Percentiles rank a stretch among this genome's conserved stretches.
Conservation (phyloP, 2,329 filamentous ascomycete species). For the Nothophaeocryptopus gaeumannii region DNA sequence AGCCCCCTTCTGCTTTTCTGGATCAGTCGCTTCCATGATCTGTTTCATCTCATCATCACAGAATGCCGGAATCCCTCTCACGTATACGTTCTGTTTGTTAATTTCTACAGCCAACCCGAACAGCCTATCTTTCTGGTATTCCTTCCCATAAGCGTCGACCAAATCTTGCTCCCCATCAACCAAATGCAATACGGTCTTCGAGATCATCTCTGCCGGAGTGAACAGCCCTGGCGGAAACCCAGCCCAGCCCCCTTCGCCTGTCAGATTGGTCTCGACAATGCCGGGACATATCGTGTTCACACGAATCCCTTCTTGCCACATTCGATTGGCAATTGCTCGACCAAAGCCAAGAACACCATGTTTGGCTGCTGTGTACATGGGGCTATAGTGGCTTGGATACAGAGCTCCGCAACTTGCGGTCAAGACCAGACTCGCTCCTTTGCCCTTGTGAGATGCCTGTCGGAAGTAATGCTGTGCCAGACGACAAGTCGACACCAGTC, state of each 20-base stretch:
- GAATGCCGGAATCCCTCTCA: constrained; percentile 26
- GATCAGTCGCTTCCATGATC: constrained; percentile 32
- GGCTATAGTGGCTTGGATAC: constrained; percentile 29
- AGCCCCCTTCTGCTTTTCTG: constrained; percentile 32
- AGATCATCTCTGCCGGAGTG: constrained; percentile 35
- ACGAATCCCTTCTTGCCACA: constrained; percentile 36
- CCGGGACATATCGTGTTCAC: constrained; percentile 42
- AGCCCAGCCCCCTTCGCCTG: constrained; percentile 35
- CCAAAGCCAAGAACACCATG: constrained; percentile 42
- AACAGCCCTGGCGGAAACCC: constrained; percentile 36
- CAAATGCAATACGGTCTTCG: constrained; percentile 31
- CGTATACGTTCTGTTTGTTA: constrained; percentile 23
- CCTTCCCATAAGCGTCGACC: constrained; percentile 15
- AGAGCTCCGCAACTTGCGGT: constrained; percentile 16
- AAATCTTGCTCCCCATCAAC: constrained; percentile 29
- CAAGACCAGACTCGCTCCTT: constrained; percentile 11
- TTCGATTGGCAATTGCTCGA: constrained; percentile 37
- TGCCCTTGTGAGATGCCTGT: constrained; percentile 8
- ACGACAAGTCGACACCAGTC: constrained; percentile 38
- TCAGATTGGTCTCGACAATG: constrained; percentile 38
- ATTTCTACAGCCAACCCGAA: constrained; percentile 31
- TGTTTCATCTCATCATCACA: constrained; percentile 31
- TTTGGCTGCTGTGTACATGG: constrained; percentile 42
- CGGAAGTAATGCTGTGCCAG: constrained; percentile 41
- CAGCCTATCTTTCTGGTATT: constrained; percentile 19